Conservation (phyloP, 768 basidiomycete genomes). For the Lyophyllum shimeji region DNA sequence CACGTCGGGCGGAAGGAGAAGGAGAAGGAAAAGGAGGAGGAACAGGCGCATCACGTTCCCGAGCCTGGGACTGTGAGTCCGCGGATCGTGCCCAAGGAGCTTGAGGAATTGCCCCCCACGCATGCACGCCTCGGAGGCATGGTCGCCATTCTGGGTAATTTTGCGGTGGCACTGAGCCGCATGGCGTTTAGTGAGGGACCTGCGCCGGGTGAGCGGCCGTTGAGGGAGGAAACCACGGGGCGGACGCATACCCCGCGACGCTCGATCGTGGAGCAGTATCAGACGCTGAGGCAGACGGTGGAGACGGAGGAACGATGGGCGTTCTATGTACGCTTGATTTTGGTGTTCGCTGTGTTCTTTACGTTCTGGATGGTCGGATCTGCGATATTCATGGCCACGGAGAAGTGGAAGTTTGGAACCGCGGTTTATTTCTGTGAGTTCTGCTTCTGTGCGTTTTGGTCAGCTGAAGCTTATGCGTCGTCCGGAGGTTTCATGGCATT, state of each 20-base stretch:
- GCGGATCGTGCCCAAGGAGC: slow-evolving; percentile 5
- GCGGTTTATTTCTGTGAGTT: slow-evolving; percentile 73
- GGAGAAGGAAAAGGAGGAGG: not conserved
- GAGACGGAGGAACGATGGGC: slow-evolving; percentile 52
- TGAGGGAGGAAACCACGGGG: not conserved
- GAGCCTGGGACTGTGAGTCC: not conserved
- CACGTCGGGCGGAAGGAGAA: not conserved
- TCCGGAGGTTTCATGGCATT: slow-evolving; percentile 66
- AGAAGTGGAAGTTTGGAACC: slow-evolving; percentile 62
- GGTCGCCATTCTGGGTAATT: slow-evolving; percentile 52
- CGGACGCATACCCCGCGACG: not conserved
- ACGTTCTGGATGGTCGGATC: slow-evolving; percentile 83
- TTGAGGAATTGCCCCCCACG: slow-evolving; percentile 38
- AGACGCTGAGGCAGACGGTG: slow-evolving; percentile 27
- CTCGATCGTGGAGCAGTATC: slow-evolving; percentile 28
- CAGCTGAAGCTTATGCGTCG: not conserved
- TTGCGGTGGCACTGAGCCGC: slow-evolving; percentile 41
- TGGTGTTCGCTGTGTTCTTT: slow-evolving; percentile 64
- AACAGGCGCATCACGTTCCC: not conserved
- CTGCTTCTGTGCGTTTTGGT: not conserved
- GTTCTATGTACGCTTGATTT: slow-evolving; percentile 51
- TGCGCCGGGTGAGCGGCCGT: slow-evolving; percentile 4
- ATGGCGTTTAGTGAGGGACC: slow-evolving; percentile 12
- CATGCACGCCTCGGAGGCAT: slow-evolving; percentile 59
- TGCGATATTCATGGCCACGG: slow-evolving; percentile 65